Evolutionary conservation across 495 filamentous ascomycete species (phyloP).

Genomic region (Aspergillus sclerotioniger): DNA sequence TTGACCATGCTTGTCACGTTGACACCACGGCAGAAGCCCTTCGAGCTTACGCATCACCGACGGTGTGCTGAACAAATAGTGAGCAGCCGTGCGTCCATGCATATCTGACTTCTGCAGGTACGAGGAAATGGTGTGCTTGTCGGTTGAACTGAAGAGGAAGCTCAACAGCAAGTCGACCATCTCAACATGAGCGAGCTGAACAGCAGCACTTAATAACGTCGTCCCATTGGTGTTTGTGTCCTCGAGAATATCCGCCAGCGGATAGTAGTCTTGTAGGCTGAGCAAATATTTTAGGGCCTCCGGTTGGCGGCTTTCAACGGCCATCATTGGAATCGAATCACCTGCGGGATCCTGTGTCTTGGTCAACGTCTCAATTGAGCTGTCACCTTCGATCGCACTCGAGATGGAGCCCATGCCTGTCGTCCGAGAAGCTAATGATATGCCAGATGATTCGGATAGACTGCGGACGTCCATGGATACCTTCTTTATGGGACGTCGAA

Average conservation of each 20-base stretch:
- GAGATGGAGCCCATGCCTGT: constrained; percentile 70
- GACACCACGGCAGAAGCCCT: constrained; percentile 76
- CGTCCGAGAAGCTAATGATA: constrained; percentile 73
- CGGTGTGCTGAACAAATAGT: constrained; percentile 95
- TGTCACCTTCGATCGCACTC: constrained; percentile 78
- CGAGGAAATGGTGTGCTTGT: constrained; percentile 49
- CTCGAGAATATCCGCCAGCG: constrained; percentile 64
- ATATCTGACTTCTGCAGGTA: constrained; percentile 78
- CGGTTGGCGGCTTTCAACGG: constrained; percentile 71
- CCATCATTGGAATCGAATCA: constrained; percentile 95
- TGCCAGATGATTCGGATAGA: constrained; percentile 78
- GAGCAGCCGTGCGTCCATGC: constrained; percentile 82
- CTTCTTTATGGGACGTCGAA: constrained; percentile 55
- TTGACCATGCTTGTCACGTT: constrained; percentile 93
- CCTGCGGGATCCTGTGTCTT: constrained; percentile 79
- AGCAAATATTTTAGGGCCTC: constrained; percentile 76
- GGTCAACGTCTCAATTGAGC: constrained; percentile 74
- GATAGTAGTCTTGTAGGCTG: constrained; percentile 69
- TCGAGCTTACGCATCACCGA: constrained; percentile 73
- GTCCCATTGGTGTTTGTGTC: constrained; percentile 88
- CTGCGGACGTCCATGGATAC: constrained; percentile 88
- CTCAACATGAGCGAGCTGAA: constrained; percentile 76
- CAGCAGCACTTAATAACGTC: constrained; percentile 88
- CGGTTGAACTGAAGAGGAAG: constrained; percentile 54
- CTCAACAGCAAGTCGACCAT: constrained; percentile 74